Evolutionary conservation across 192 early-diverging fungal species (phyloP).

Genomic region (Powellomyces hirtus): DNA sequence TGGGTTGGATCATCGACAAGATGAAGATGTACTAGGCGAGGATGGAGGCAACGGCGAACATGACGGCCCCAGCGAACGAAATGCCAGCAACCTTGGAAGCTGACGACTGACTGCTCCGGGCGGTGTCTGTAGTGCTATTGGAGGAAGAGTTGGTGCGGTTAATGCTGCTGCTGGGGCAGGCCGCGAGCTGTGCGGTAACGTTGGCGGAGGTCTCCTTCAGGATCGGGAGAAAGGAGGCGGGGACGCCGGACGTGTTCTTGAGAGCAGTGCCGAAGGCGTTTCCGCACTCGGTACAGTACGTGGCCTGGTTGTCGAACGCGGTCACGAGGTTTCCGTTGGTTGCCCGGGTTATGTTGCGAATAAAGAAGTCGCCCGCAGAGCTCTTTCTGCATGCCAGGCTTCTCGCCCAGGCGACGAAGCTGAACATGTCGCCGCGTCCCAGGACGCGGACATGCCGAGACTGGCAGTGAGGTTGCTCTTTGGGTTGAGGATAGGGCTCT

Average conservation of each 20-base stretch:
- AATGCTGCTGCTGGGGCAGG: no score
- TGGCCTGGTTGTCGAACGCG: not conserved
- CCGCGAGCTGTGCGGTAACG: not conserved
- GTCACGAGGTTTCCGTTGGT: not conserved
- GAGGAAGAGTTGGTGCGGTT: no score
- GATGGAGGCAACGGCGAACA: no score
- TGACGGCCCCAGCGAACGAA: no score
- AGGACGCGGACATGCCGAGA: not conserved
- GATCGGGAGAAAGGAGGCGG: not conserved
- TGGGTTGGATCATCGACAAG: no score
- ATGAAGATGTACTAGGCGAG: no score
- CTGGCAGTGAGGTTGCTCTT: not conserved
- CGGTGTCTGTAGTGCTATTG: no score
- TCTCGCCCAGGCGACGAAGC: not conserved
- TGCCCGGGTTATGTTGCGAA: not conserved
- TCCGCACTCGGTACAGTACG: not conserved
- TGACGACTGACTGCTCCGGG: no score
- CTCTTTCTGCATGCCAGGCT: not conserved
- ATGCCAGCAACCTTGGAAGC: no score
- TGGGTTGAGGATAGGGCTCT: not conserved
- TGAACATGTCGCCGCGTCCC: not conserved
- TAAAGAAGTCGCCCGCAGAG: not conserved
- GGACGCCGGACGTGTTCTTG: not conserved
- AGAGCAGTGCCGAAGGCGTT: not conserved
- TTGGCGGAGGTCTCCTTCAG: not conserved